Evolutionary conservation across 306 rosid genomes (phyloP).

Genomic region (Vachellia collinsii): DNA sequence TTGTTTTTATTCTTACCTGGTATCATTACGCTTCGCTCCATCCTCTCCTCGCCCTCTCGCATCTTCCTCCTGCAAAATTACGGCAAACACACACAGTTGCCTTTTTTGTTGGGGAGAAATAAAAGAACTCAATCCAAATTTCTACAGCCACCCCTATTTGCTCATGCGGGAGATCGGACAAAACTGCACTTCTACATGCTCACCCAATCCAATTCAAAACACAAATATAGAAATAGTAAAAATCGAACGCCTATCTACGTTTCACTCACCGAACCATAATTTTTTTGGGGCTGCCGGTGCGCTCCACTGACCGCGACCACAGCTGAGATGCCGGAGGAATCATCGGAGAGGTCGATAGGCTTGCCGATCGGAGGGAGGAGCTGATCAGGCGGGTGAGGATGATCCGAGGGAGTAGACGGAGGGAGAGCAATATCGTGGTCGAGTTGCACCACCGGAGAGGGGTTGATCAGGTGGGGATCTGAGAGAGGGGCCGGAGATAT

Average conservation of each 20-base stretch:
- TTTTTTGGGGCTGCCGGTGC: slow-evolving; percentile 21
- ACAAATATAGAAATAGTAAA: not conserved
- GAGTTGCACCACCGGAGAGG: slow-evolving; percentile 76
- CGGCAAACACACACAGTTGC: slow-evolving; percentile 23
- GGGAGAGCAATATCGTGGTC: slow-evolving; percentile 27
- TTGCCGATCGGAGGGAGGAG: slow-evolving; percentile 47
- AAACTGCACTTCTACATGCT: slow-evolving; percentile 54
- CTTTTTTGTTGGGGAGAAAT: slow-evolving; percentile 35
- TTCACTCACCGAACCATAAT: slow-evolving; percentile 60
- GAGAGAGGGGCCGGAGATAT: slow-evolving; percentile 59
- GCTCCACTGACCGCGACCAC: slow-evolving; percentile 3
- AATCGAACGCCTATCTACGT: slow-evolving; percentile 19
- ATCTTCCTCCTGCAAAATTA: slow-evolving; percentile 44
- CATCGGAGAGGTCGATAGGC: slow-evolving; percentile 39
- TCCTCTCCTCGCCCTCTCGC: slow-evolving; percentile 26
- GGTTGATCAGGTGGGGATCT: slow-evolving; percentile 76
- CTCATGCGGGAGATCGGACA: slow-evolving; percentile 31
- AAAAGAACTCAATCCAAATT: not conserved
- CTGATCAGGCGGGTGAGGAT: slow-evolving; percentile 39
- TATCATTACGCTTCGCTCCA: slow-evolving; percentile 43
- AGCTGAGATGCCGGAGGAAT: slow-evolving; percentile 5
- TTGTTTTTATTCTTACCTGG: slow-evolving; percentile 46
- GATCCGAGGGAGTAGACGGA: slow-evolving; percentile 15
- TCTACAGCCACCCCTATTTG: slow-evolving; percentile 22
- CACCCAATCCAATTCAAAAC: slow-evolving; percentile 16